Evolutionary conservation across 2,329 filamentous ascomycete species (phyloP).

Genomic region (Clonostachys rhizophaga): DNA sequence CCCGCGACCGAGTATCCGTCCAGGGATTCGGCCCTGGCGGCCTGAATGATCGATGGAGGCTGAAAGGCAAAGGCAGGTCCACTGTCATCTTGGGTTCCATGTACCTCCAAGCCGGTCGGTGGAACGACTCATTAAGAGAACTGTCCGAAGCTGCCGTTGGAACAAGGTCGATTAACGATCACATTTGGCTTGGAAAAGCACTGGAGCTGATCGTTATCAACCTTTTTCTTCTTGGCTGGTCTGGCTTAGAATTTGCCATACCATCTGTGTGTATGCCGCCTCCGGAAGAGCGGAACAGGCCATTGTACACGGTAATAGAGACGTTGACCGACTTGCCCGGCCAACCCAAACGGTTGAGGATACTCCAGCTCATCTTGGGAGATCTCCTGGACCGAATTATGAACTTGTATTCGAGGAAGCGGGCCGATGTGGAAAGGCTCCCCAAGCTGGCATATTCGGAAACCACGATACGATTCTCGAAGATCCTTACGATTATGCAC

Average conservation of each 20-base stretch:
- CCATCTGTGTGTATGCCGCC: constrained; percentile 48
- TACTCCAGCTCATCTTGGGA: constrained; percentile 57
- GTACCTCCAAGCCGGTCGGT: constrained; percentile 84
- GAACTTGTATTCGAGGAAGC: constrained; percentile 67
- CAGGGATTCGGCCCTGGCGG: constrained; percentile 70
- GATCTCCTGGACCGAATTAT: constrained; percentile 73
- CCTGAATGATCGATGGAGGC: constrained; percentile 71
- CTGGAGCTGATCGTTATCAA: constrained; percentile 83
- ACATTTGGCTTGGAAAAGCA: constrained; percentile 96
- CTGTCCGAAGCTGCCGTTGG: constrained; percentile 74
- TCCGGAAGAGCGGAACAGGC: constrained; percentile 14
- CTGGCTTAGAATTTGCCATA: constrained; percentile 78
- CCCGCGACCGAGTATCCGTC: constrained; percentile 54
- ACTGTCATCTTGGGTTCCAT: constrained; percentile 78
- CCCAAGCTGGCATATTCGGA: constrained; percentile 70
- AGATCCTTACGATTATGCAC: constrained; percentile 64
- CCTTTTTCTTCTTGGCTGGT: constrained; percentile 80
- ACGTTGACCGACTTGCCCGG: constrained; percentile 24
- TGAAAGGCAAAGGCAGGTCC: constrained; percentile 75
- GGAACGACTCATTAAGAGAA: constrained; percentile 83
- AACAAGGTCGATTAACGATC: constrained; percentile 77
- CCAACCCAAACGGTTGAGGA: constrained; percentile 48
- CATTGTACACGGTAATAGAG: no score
- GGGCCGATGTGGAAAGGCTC: constrained; percentile 66
- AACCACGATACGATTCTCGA: constrained; percentile 68